Conservation (phyloP, 805 yeast species). For the Gaillardinia entomophila region DNA sequence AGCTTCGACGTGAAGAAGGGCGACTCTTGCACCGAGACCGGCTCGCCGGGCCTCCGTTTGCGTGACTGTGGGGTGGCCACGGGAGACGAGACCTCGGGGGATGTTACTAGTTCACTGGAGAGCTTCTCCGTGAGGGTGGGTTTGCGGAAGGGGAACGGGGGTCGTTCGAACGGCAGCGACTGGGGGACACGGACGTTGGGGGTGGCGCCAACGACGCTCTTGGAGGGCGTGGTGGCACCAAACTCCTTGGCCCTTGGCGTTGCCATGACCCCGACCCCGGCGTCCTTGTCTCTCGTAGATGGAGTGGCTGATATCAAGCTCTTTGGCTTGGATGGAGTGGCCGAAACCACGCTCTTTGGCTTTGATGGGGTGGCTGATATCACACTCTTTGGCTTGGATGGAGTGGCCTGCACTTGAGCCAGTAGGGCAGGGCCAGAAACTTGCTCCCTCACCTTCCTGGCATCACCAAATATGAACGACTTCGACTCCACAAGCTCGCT, state of each 20-base stretch:
- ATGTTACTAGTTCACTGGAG: neutral
- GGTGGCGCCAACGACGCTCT: too few relatives aligned
- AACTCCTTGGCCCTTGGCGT: too few relatives aligned
- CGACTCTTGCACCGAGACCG: slow-evolving; percentile 25
- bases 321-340: slow-evolving; percentile 3
- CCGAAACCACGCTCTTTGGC: slow-evolving; percentile 1
- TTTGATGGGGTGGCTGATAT: slow-evolving; percentile 2
- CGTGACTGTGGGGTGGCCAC: slow-evolving; percentile 1
- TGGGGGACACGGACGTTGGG: neutral
- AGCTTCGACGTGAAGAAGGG: slow-evolving; percentile 26
- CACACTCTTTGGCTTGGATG: slow-evolving; percentile 9
- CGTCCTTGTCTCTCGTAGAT: slow-evolving; percentile 4
- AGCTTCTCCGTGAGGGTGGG: neutral
- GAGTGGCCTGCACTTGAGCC: slow-evolving; percentile 26
- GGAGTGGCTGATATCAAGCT: slow-evolving; percentile 9
- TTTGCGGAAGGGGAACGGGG: neutral
- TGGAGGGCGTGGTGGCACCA: too few relatives aligned
- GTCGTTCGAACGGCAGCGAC: neutral
- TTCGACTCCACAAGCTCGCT: slow-evolving; percentile 2
- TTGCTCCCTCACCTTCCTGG: slow-evolving; percentile 13
- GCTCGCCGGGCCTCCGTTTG: slow-evolving; percentile 29
- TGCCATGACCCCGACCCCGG: slow-evolving; percentile 3
- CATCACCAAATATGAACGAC: slow-evolving; percentile 23
- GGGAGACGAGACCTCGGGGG: slow-evolving; percentile 2
- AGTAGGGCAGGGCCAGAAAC: slow-evolving; percentile 2